Evolutionary conservation across 208 protist species (phyloP), one percentile per base, ranked within the genome.

Genomic region (Angomonas ambiguus): DNA sequence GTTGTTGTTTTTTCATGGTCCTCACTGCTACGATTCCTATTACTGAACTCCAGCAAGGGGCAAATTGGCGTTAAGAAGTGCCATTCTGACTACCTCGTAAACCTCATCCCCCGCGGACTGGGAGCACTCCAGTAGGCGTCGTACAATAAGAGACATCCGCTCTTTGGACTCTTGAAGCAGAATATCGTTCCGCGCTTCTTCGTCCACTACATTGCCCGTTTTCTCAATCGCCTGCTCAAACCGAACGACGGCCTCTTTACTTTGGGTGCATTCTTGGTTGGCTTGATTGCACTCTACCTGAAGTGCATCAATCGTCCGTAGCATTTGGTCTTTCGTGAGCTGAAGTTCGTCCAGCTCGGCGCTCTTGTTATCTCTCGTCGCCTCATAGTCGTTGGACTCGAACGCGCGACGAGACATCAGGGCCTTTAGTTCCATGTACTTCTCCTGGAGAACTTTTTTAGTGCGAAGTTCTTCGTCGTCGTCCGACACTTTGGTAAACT

Each of bases 211-310:
- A 2, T 32, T 38, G 16, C 60, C 62, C 10, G 79, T 77, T 62
- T 83, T 90, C 18, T 59, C 57, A 25, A 87, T 85, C 13, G 85
- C 82, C 60, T 87, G 82, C 38, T 88, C 80, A 70, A 88, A 91
- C 45, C 85, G 81, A 33, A 85, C 71, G 18, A 70, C 45, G 22
- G 80, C 57, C 77, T 93, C 87, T 22, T 80, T 77, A 34, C 58
- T 57, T 25, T 77, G 57, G 2, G 86, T 48, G 27, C 83, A 57
- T 25, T 79, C 74, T 10, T 83, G 64, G 38, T 64, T 73, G 22
- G 77, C 49, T 4, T 79, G 34, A 24, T 73, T 74, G 34, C 64
- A 80, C 58, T 74, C 75, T 62, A 82, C 61, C 41, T 83, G 56
- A 53, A 85, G 28, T 33, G 87, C 60, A 22, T 86, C 57, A 51